Base-by-base conservation (phyloP, 768 basidiomycete genomes). In the Sutorius australiensis region DNA sequence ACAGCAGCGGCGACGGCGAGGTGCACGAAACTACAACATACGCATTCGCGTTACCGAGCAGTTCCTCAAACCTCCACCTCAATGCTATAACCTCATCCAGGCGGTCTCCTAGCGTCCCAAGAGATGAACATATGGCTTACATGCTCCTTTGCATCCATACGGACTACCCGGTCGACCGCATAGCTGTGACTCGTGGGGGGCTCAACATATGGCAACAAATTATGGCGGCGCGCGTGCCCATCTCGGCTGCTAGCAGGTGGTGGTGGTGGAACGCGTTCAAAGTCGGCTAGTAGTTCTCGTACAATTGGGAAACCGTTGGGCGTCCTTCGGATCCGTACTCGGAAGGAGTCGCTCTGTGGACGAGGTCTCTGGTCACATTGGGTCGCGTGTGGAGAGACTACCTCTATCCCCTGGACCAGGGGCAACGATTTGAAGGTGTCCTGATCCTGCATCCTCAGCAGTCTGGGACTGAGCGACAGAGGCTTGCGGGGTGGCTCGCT, bases 21-120 rank as follows among this genome's bases (percentile, higher is more conserved):
- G 39, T 9, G 14, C 24, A 1, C 6, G 13, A n/a, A 17, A 47
- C 5, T 0, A 19, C 9, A 16, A 56, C 68, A 17, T 54, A 70
- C 67, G 57, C 64, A 6, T 54, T 54, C 7, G 50, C 40, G 10
- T 67, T 66, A 16, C 63, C 66, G 1, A 72, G 59, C 1, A 67
- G 44, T 11, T 64, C 64, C 45, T 71, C 71, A 7, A 72, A 66
- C 12, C 60, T 55, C 40, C 55, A 40, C 55, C 70, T 57, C 32
- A 67, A 14, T 0, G 53, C 11, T 0, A 46, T 37, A n/a, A 71
- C 27, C 30, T 28, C 52, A 19, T 51, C 42, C 12, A 71, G 32
- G 9, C n/a, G 3, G 13, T 64, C 59, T 24, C 51, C 50, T 24
- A 4, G 24, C 4, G 24, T 24, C 24, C 16, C 37, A 11, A 30